phyloP scores from a whole-genome alignment of 2,329 filamentous ascomycete species.

The Beauveria varroae region DNA sequence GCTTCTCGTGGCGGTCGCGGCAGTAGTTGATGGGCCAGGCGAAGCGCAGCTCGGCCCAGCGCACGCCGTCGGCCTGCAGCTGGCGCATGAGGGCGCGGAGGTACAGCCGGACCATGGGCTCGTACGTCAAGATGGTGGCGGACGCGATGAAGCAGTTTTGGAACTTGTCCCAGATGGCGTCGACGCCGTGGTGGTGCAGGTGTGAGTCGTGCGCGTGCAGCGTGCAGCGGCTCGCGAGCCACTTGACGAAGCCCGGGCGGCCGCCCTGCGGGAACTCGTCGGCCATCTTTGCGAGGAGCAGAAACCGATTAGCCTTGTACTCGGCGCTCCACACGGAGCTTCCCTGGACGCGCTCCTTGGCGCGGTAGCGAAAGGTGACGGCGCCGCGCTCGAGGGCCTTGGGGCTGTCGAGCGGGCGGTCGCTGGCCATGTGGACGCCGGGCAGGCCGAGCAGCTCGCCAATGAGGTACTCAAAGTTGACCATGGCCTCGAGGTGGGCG shows the following conservation, averaged over 20 bases:
- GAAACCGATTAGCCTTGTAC: slow-evolving; percentile 52
- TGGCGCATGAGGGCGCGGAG: slow-evolving; percentile 62
- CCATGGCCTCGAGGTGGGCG: slow-evolving; percentile 86
- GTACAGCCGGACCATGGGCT: slow-evolving; percentile 78
- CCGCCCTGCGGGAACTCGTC: slow-evolving; percentile 69
- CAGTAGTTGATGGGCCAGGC: slow-evolving; percentile 68
- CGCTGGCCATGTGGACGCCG: slow-evolving; percentile 65
- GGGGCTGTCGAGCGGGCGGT: slow-evolving; percentile 46
- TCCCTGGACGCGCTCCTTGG: slow-evolving; percentile 33
- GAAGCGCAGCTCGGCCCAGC: slow-evolving; percentile 72
- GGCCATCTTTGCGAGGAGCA: slow-evolving; percentile 57
- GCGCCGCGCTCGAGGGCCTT: slow-evolving; percentile 45
- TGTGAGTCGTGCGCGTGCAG: slow-evolving; percentile 67
- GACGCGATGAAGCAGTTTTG: slow-evolving; percentile 65
- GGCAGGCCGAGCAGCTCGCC: slow-evolving; percentile 61
- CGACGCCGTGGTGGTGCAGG: slow-evolving; percentile 73
- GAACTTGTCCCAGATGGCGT: slow-evolving; percentile 83
- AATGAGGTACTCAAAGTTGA: slow-evolving; percentile 76
- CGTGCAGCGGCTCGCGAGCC: slow-evolving; percentile 66
- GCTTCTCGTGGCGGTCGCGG: slow-evolving; percentile 52
- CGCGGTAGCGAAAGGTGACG: slow-evolving; percentile 56
- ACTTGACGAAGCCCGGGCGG: slow-evolving; percentile 62
- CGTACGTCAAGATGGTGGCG: slow-evolving; percentile 73
- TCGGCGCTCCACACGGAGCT: slow-evolving; percentile 55
- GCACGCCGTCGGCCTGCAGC: slow-evolving; percentile 73